Conservation (phyloP, 2,329 filamentous ascomycete species). For the Trichophyton verrucosum region DNA sequence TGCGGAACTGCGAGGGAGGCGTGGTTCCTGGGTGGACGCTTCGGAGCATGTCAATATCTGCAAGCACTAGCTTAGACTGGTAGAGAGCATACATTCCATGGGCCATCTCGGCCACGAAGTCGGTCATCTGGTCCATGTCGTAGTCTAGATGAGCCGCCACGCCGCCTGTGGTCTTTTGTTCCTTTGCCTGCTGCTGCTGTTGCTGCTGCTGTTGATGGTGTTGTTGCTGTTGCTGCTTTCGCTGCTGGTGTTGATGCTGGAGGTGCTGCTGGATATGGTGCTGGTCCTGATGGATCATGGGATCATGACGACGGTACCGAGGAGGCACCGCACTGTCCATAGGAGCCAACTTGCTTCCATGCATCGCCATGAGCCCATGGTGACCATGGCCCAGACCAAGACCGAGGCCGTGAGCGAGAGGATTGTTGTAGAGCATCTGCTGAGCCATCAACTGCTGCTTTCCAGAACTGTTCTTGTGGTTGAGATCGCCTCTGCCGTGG, state of each 20-base stretch:
- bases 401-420: neutral
- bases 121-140: slow-evolving; percentile 90
- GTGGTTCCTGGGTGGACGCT: slow-evolving; percentile 50
- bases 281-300: slow-evolving; percentile 12
- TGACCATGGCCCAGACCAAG: neutral
- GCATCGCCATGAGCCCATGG: slow-evolving; percentile 28
- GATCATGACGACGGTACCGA: slow-evolving; percentile 32
- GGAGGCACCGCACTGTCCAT: slow-evolving; percentile 31
- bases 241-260: slow-evolving; percentile 12
- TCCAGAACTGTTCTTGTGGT: neutral
- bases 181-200: slow-evolving; percentile 33
- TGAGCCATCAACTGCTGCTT: slow-evolving; percentile 19
- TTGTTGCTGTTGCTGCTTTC: slow-evolving; percentile 14
- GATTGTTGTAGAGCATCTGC: slow-evolving; percentile 6
- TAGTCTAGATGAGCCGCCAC: slow-evolving; percentile 93
- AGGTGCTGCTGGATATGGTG: neutral
- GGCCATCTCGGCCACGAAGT: slow-evolving; percentile 87
- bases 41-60: slow-evolving; percentile 52
- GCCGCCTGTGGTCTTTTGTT: slow-evolving; percentile 62
- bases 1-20: slow-evolving; percentile 65
- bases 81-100: slow-evolving; percentile 55
- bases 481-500: neutral
- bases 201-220: slow-evolving; percentile 17
- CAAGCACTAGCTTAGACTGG: slow-evolving; percentile 42
- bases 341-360: slow-evolving; percentile 29